phyloP scores from a whole-genome alignment of 75 land plant species.

The Larix kaempferi region DNA sequence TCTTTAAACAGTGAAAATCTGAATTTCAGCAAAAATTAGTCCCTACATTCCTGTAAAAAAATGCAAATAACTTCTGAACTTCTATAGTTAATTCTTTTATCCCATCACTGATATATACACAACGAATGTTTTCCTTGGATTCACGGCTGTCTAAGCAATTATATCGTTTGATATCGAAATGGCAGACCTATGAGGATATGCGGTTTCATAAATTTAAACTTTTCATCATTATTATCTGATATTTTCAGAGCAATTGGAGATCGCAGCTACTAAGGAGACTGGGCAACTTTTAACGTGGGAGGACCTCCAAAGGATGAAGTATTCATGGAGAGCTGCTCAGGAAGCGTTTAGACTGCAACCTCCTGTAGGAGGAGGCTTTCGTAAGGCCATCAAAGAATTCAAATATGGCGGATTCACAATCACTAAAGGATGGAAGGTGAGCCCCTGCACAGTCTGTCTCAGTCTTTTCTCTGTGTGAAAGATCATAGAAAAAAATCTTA shows the following conservation, averaged over 20 bases:
- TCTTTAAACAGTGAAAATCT: too few relatives aligned
- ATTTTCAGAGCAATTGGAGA: constrained; percentile 37
- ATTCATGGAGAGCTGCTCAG: constrained; percentile 44
- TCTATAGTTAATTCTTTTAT: too few relatives aligned
- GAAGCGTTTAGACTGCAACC: constrained; percentile 46
- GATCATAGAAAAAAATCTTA: neutral
- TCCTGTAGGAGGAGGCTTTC: constrained; percentile 29
- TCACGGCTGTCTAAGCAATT: too few relatives aligned
- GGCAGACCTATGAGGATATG: too few relatives aligned
- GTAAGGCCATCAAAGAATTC: constrained; percentile 36
- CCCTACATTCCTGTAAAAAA: too few relatives aligned
- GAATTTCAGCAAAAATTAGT: too few relatives aligned
- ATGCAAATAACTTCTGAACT: too few relatives aligned
- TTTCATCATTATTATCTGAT: neutral
- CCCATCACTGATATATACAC: too few relatives aligned
- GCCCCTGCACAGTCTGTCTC: neutral
- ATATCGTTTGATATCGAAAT: too few relatives aligned
- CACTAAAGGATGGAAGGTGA: constrained; percentile 60
- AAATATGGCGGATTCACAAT: constrained; percentile 30
- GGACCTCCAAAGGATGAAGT: constrained; percentile 47
- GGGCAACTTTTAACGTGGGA: constrained; percentile 32
- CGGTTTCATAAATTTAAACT: too few relatives aligned
- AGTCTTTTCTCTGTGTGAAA: neutral
- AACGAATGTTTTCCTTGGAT: too few relatives aligned
- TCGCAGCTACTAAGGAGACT: constrained; percentile 14